Conservation (phyloP, 2,329 filamentous ascomycete genomes). For the Colletotrichum plurivorum region DNA sequence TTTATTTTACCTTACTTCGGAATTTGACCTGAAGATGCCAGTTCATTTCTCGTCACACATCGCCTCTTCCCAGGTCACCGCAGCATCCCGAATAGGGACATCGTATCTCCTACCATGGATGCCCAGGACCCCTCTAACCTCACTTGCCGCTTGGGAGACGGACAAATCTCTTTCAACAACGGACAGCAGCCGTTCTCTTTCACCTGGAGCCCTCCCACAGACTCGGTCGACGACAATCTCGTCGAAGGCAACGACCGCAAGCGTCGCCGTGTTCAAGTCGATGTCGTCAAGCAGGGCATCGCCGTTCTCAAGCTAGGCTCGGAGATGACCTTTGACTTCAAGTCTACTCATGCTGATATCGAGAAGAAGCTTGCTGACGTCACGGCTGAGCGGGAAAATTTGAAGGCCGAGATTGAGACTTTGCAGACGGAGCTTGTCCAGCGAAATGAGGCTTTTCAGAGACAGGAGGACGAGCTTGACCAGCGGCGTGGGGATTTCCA, state of each 20-base stretch:
- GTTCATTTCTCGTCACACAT: too few species aligned
- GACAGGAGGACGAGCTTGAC: too few species aligned
- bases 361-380: conserved; percentile 10
- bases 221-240: neutral
- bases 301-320: conserved; percentile 7
- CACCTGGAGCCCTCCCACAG: neutral
- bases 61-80: neutral
- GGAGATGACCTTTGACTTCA: conserved; percentile 20
- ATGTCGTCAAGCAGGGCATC: conserved; percentile 18
- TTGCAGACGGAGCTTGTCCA: too few species aligned
- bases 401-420: neutral
- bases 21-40: too few species aligned
- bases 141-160: neutral
- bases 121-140: neutral
- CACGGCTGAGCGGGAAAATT: neutral
- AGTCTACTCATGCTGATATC: neutral
- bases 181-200: neutral
- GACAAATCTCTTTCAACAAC: neutral
- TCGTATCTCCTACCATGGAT: neutral
- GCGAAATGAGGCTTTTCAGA: too few species aligned
- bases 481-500: too few species aligned
- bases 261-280: conserved; percentile 22
- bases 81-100: neutral
- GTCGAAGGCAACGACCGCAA: neutral
- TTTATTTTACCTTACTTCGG: too few species aligned